Evolutionary conservation across 805 yeast species (phyloP).

Genomic region (Wickerhamiella bombiphila): DNA sequence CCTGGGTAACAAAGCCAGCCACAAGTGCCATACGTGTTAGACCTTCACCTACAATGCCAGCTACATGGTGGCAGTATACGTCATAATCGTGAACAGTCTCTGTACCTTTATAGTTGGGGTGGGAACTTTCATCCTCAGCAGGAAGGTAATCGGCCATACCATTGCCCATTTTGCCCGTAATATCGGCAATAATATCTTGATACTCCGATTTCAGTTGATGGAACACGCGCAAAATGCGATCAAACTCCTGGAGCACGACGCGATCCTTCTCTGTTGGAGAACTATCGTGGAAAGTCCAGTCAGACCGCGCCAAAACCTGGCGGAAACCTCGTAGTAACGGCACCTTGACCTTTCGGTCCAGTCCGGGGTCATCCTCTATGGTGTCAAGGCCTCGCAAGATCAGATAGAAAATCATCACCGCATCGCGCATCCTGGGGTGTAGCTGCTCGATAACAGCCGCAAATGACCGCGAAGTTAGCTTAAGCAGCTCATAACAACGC

Average conservation of each 20-base stretch:
- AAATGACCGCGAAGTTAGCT: constrained; percentile 73
- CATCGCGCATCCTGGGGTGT: constrained; percentile 75
- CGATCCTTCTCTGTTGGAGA: constrained; percentile 72
- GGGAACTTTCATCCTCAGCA: constrained; percentile 35
- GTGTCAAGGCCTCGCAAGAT: constrained; percentile 87
- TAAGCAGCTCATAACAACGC: constrained; percentile 55
- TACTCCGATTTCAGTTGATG: constrained; percentile 60
- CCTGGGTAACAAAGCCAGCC: constrained; percentile 52
- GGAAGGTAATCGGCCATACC: constrained; percentile 93
- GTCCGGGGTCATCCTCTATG: constrained; percentile 88
- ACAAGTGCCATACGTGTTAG: constrained; percentile 66
- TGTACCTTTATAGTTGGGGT: constrained; percentile 54
- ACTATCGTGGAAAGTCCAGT: constrained; percentile 67
- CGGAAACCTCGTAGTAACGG: constrained; percentile 55
- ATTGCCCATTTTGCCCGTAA: constrained; percentile 78
- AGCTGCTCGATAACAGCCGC: constrained; percentile 87
- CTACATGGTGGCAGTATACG: constrained; percentile 89
- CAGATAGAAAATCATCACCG: constrained; percentile 67
- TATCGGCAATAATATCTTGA: constrained; percentile 63
- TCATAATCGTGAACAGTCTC: constrained; percentile 69
- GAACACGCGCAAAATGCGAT: constrained; percentile 51
- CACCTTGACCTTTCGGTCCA: constrained; percentile 55
- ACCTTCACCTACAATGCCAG: constrained; percentile 96
- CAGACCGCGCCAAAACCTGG: constrained; percentile 44
- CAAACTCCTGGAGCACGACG: constrained; percentile 66